Evolutionary conservation across 495 filamentous ascomycete species (phyloP).

Genomic region (Xylaria palmicola): DNA sequence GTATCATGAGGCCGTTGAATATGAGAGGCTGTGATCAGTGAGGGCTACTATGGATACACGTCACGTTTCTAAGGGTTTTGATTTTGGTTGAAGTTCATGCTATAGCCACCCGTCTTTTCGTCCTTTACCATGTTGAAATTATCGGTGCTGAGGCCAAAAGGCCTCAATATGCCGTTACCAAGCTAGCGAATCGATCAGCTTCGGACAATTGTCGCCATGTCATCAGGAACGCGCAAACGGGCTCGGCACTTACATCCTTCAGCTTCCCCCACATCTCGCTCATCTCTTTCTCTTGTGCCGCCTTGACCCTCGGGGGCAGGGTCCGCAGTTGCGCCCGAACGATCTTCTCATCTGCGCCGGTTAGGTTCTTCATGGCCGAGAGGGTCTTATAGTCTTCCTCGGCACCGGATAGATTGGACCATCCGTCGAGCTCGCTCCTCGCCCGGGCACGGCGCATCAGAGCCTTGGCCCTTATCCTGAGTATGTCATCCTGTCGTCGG

Average conservation of each 20-base stretch:
- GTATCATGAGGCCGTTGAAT: neutral
- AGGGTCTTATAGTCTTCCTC: constrained; percentile 71
- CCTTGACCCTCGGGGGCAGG: constrained; percentile 66
- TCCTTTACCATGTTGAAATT: constrained; percentile 94
- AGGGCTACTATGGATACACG: neutral
- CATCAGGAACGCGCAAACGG: neutral
- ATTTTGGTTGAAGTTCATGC: constrained; percentile 71
- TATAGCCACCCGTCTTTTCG: constrained; percentile 85
- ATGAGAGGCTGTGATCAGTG: neutral
- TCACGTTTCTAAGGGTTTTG: constrained; percentile 1
- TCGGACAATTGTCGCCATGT: neutral
- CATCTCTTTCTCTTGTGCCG: constrained; percentile 81
- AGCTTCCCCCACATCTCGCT: constrained; percentile 95
- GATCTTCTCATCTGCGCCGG: constrained; percentile 60
- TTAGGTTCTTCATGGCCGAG: constrained; percentile 55
- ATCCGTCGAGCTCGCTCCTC: constrained; percentile 66
- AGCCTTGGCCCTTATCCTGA: constrained; percentile 79
- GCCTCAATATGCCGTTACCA: constrained; percentile 87
- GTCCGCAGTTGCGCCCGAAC: constrained; percentile 62
- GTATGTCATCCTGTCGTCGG: constrained; percentile 58
- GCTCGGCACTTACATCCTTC: constrained; percentile 64
- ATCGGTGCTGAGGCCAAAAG: constrained; percentile 88
- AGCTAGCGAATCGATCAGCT: constrained; percentile 46
- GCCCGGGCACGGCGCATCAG: constrained; percentile 83
- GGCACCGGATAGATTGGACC: constrained; percentile 79